phyloP scores from a whole-genome alignment of 768 basidiomycete genomes.

The Cyathus striatus region DNA sequence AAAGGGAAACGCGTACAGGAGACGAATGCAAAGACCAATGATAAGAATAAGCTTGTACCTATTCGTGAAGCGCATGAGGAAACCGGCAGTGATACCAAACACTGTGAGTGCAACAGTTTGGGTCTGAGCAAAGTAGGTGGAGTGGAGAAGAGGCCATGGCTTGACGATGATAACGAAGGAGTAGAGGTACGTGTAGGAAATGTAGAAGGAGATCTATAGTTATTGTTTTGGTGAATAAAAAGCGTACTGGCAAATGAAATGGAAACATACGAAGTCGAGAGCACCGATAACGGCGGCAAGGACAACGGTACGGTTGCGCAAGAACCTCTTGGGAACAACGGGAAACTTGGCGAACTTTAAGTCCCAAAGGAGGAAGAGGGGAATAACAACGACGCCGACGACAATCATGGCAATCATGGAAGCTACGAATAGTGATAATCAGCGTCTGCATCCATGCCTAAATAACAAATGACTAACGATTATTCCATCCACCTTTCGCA shows the following conservation, averaged over 20 bases:
- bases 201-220: conserved; percentile 56
- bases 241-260: not conserved
- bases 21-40: conserved; percentile 51
- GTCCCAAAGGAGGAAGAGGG: conserved; percentile 41
- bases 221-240: conserved; percentile 1
- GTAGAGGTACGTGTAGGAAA: conserved; percentile 72
- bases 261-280: conserved; percentile 48
- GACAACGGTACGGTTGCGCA: conserved; percentile 52
- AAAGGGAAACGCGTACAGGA: conserved; percentile 28
- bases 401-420: conserved; percentile 49
- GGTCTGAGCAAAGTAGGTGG: conserved; percentile 61
- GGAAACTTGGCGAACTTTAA: conserved; percentile 49
- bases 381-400: conserved; percentile 38
- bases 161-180: conserved; percentile 56
- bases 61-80: conserved; percentile 45
- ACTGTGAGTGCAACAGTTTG: conserved; percentile 58
- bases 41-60: conserved; percentile 57
- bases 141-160: conserved; percentile 43
- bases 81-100: conserved; percentile 57
- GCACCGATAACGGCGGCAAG: conserved; percentile 58
- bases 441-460: not conserved
- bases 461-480: conserved; percentile 28
- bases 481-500: conserved; percentile 37
- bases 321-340: conserved; percentile 56
- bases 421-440: conserved; percentile 20